These are phyloP conservation scores for Protomyces pachydermus DNA, from an alignment of 1,139 yeast genomes.

Conservation along the genomic window DNA sequence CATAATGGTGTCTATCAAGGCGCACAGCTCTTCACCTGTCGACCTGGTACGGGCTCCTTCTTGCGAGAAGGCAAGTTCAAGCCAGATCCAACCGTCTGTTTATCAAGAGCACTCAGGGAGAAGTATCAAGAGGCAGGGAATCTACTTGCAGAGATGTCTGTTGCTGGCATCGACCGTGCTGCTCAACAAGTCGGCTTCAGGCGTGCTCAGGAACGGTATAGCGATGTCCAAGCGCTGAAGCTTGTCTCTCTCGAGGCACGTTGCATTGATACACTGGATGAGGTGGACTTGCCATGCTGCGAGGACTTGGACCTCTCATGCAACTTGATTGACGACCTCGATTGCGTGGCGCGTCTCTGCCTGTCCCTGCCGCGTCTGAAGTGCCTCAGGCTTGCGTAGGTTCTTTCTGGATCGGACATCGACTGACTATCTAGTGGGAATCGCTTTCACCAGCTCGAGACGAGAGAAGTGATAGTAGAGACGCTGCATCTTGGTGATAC, in stretches of 20 bases:
- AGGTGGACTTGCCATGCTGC: neutral
- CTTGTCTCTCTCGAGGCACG: neutral
- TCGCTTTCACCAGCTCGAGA: neutral
- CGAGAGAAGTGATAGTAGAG: neutral
- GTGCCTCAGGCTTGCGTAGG: constrained; percentile 18
- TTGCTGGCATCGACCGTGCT: constrained; percentile 1
- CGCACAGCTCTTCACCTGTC: constrained; percentile 45
- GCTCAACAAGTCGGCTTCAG: constrained; percentile 15
- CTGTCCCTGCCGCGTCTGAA: neutral
- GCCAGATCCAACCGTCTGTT: neutral
- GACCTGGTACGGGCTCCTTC: constrained; percentile 19
- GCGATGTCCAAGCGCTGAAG: neutral
- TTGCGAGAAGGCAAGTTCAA: constrained; percentile 6
- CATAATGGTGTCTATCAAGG: constrained; percentile 52
- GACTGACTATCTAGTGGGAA: constrained; percentile 4
- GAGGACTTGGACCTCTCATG: constrained; percentile 13
- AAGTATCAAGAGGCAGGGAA: constrained; percentile 9
- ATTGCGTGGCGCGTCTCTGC: neutral
- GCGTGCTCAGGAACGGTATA: constrained; percentile 1
- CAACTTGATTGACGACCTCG: constrained; percentile 3
- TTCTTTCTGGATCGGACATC: neutral
- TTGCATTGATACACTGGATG: neutral
- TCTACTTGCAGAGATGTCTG: neutral
- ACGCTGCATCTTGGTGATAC: neutral
- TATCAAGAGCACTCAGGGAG: neutral